Conservation (phyloP, 306 rosid genomes). For the Inga oerstediana region DNA sequence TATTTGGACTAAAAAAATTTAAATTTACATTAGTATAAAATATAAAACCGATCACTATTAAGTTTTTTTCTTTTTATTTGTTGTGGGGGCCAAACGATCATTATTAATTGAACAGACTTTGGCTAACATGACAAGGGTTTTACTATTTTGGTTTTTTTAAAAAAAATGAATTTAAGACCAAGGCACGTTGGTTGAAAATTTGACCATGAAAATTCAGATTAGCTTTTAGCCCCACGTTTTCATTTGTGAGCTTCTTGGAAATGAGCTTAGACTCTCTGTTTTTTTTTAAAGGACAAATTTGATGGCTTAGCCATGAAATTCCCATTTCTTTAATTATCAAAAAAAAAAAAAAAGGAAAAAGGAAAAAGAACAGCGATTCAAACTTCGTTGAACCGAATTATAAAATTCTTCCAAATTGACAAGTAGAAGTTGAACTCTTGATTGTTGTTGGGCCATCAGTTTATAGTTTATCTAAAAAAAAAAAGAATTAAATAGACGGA, state of each 20-base stretch:
- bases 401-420: conserved; percentile 39
- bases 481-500: too few species aligned
- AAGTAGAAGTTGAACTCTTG: not conserved
- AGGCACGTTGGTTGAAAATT: conserved; percentile 40
- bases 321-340: not conserved
- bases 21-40: not conserved
- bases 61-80: too few species aligned
- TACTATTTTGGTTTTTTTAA: not conserved
- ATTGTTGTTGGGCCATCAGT: not conserved
- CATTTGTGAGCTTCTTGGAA: conserved; percentile 3
- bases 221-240: not conserved
- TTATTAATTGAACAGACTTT: not conserved
- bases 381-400: conserved; percentile 25
- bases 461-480: not conserved
- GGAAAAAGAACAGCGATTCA: not conserved
- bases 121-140: not conserved
- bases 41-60: not conserved
- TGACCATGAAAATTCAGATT: conserved; percentile 28
- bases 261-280: not conserved
- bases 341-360: too few species aligned
- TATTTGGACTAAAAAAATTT: not conserved
- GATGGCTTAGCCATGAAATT: not conserved
- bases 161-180: not conserved
- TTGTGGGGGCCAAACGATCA: not conserved
- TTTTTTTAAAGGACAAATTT: conserved; percentile 20